These are phyloP conservation scores for Penicillium alfredii DNA, from an alignment of 495 filamentous ascomycete species.

Conservation along the genomic window DNA sequence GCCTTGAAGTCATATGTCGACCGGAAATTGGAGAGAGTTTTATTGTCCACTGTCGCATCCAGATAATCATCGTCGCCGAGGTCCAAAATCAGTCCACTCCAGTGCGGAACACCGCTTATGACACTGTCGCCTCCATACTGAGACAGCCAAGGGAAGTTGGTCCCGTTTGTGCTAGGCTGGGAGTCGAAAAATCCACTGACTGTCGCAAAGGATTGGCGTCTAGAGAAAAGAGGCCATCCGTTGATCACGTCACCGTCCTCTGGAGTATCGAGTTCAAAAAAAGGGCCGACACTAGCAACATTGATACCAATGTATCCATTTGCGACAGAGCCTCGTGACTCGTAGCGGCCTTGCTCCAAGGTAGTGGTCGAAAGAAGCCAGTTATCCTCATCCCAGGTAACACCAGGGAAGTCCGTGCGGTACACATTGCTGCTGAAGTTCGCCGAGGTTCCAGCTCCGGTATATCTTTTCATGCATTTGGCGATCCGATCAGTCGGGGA, in stretches of 20 bases:
- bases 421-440: constrained; percentile 33
- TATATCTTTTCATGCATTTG: constrained; percentile 10
- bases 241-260: constrained; percentile 51
- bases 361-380: constrained; percentile 54
- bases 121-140: constrained; percentile 68
- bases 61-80: constrained; percentile 49
- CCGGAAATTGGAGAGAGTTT: constrained; percentile 53
- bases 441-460: constrained; percentile 2
- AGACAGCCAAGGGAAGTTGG: constrained; percentile 67
- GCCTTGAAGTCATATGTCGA: constrained; percentile 58
- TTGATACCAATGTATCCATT: constrained; percentile 58
- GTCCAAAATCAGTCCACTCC: constrained; percentile 55
- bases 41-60: constrained; percentile 56
- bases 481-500: constrained; percentile 9
- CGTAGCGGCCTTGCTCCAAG: constrained; percentile 55
- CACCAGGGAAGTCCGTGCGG: constrained; percentile 42
- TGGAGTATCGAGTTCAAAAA: constrained; percentile 59
- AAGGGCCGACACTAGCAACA: constrained; percentile 60
- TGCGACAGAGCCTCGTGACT: constrained; percentile 57
- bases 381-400: constrained; percentile 58
- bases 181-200: constrained; percentile 68
- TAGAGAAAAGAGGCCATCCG: constrained; percentile 69
- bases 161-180: constrained; percentile 55
- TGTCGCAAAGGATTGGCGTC: constrained; percentile 65
- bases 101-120: constrained; percentile 70